Base-by-base conservation (phyloP, 768 basidiomycete species). In the Sporobolomyces roseus region DNA sequence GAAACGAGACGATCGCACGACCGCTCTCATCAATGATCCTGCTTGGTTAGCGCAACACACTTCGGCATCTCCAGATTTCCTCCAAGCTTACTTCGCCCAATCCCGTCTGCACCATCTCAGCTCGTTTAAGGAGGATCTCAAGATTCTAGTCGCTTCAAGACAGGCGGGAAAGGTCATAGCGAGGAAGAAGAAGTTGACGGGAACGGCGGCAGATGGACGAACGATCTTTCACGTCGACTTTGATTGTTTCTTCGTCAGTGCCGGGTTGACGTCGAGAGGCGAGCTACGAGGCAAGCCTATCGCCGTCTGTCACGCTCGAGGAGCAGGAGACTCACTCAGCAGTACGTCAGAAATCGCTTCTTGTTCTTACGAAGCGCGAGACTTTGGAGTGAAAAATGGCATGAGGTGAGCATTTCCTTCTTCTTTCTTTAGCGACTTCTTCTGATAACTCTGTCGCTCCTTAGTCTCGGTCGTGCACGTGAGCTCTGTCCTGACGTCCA, bases 261-360 rank as follows among this genome's bases (percentile, higher is more conserved):
- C 88, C n/a, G 91, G 92, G 0, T 32, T 74, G 13, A 82, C 90
- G 3, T 85, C 83, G 65, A 82, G 92, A 2, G 90, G 91, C 0
- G 84, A 94, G 66, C 79, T 96, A 51, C 85, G 85, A 61, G 92
- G 93, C 1, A 91, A 89, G 77, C 91, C 96, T 0, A 87, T 88
- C 13, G 93, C 94, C 0, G 96, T 99, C 0, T 99, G 96, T 75
- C 96, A 99, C 79, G 91, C 93, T 75, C 87, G 87, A 0, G 79
- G 77, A 3, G 86, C 86, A 71, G 89, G 87, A 5, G 74, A 74
- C 17, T 63, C 61, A 1, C 70, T 78, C 29, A 84, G 86, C 14
- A 91, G 89, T 63, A 97, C 93, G 38, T 94, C 91, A 72, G 94
- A 97, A 78, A 89, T 99, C 68, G 93, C 96, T 1, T 91, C 90